These are phyloP conservation scores for Lyophyllum decastes DNA, from an alignment of 768 basidiomycete species.

Conservation along the genomic window DNA sequence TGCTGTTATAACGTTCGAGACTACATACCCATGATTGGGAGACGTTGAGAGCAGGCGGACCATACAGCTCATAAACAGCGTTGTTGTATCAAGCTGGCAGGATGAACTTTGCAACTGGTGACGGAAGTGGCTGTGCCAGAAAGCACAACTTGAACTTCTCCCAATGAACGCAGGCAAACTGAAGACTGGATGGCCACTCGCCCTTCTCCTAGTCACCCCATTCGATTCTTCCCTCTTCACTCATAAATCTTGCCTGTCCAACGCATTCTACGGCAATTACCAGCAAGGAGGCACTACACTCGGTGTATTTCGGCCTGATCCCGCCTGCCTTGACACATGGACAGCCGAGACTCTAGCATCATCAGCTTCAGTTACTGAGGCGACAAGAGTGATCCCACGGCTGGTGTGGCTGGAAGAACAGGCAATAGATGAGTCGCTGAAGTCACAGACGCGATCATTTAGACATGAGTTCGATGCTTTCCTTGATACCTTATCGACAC, in stretches of 20 bases:
- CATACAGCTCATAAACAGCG: constrained; percentile 7
- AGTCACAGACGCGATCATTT: constrained; percentile 29
- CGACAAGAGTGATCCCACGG: constrained; percentile 31
- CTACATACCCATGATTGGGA: constrained; percentile 27
- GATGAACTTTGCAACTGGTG: not conserved
- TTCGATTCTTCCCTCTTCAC: constrained; percentile 40
- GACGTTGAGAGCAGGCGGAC: not conserved
- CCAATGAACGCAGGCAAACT: no score
- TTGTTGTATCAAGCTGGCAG: not conserved
- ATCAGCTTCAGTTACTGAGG: constrained; percentile 27
- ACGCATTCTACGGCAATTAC: constrained; percentile 58
- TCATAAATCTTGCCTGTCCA: constrained; percentile 45
- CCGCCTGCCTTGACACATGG: constrained; percentile 41
- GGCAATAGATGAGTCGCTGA: constrained; percentile 47
- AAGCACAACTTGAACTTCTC: not conserved
- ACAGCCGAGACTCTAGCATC: constrained; percentile 24
- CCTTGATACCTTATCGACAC: constrained; percentile 26
- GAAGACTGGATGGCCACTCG: constrained; percentile 24
- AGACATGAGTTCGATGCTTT: constrained; percentile 36
- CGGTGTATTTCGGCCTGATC: constrained; percentile 48
- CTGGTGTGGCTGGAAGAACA: constrained; percentile 66
- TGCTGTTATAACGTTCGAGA: not conserved
- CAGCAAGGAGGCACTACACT: constrained; percentile 38
- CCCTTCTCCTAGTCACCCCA: constrained; percentile 46
- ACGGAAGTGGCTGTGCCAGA: constrained; percentile 22